A percentile compares a stretch with the other conserved stretches of the same genome.
These are phyloP conservation scores for Colletotrichum costaricense DNA, from an alignment of 2,329 filamentous ascomycete species.

Conservation along the genomic window DNA sequence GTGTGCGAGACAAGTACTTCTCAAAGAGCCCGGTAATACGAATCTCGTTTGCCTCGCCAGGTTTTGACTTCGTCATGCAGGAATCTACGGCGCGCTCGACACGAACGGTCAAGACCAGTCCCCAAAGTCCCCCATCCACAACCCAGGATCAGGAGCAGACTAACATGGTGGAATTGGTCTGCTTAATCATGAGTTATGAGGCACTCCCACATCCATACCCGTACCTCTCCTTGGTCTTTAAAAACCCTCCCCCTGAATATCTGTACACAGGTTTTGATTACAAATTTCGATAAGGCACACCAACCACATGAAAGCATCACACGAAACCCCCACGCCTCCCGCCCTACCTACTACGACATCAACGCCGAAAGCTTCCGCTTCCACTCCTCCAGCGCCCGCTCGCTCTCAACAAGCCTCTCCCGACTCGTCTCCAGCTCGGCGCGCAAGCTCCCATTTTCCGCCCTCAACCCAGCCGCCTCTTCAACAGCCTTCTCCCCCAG, in stretches of 20 bases:
- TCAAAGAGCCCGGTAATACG: no score
- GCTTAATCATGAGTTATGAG: neutral
- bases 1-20: no score
- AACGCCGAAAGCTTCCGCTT: neutral
- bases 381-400: neutral
- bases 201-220: neutral
- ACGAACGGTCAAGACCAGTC: neutral
- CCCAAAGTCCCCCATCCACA: neutral
- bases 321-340: neutral
- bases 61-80: neutral
- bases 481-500: neutral
- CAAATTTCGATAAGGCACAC: neutral
- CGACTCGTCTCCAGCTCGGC: neutral
- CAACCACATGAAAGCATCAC: neutral
- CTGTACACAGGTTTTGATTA: neutral
- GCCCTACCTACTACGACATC: neutral
- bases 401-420: neutral
- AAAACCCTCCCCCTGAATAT: neutral
- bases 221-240: neutral
- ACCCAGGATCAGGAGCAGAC: no score
- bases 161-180: neutral
- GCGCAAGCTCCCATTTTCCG: neutral
- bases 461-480: neutral
- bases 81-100: neutral
- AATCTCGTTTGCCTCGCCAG: no score